Base-by-base conservation (phyloP, 1,284 basidiomycete species). In the Phlebopus sp. region DNA sequence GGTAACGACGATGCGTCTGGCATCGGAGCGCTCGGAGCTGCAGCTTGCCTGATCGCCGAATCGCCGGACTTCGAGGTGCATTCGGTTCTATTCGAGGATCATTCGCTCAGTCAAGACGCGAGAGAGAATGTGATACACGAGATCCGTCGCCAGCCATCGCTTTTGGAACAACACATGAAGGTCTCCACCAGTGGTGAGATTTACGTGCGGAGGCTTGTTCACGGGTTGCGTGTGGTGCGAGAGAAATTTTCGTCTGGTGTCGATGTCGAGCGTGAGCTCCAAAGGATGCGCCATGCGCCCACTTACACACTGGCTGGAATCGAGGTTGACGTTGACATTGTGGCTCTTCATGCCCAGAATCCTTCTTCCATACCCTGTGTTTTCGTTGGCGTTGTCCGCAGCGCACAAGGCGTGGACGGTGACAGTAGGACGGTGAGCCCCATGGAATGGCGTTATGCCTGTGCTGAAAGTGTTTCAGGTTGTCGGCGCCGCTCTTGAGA, bases 51-150 rank as follows among this genome's bases (percentile, higher is more conserved):
- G 14, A 45, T 49, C 13, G 41, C 50, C 14, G 50, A 52, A 29
- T 42, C 40, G 17, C 41, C 50, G 23, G 46, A 52, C 14, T 52
- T 44, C 37, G 37, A 27, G 18, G 50, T 52, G 23, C 47, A 37
- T 17, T 52, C 50, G 7, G 37, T 52, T n/a, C 37, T 52, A 6
- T 52, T 52, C 18, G 50, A 52, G 42, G 50, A 52, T 27, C 46
- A 42, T 38, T 45, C 19, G 11, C 42, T 52, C 17, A 38, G 42
- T 17, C 42, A 39, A 25, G 47, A 37, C 21, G 47, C 36, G 29
- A 32, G 50, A 7, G 47, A 52, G 42, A 29, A 32, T 2, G 37
- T 37, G 17, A 25, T 52, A 19, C 37, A 52, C 23, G 25, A 31
- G 14, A 30, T 52, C 3, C 47, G 50, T 19, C 36, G 37, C 2